A percentile compares a stretch with the other conserved stretches of the same genome.
These are phyloP conservation scores for Phytophthora ramorum DNA, from an alignment of 352 stramenopile species.

Conservation along the genomic window DNA sequence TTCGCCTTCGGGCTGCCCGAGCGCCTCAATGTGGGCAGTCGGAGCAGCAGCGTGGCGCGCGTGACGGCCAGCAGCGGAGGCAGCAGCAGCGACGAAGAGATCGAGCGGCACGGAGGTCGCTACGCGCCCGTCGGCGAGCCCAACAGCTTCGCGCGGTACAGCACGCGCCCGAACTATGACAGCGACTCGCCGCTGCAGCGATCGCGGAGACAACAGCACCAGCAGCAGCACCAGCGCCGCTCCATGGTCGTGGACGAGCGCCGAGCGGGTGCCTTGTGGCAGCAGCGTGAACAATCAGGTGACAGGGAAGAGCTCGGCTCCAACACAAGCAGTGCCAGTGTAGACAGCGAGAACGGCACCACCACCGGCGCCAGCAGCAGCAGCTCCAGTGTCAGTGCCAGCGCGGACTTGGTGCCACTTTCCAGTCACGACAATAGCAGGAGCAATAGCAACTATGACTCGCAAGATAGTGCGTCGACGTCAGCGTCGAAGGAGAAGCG, in stretches of 20 bases:
- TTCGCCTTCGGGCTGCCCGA: conserved; percentile 19
- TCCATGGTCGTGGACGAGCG: conserved; percentile 27
- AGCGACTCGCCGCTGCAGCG: conserved; percentile 16
- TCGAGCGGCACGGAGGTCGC: conserved; percentile 6
- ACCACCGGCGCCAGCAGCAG: conserved; percentile 30
- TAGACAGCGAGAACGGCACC: conserved; percentile 25
- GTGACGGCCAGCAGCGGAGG: conserved; percentile 2
- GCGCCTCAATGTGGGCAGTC: conserved; percentile 1
- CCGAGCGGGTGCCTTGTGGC: not conserved
- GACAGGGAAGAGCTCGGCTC: conserved; percentile 21
- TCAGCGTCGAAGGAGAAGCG: conserved; percentile 39
- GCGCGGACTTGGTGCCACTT: not conserved
- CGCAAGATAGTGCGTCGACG: conserved; percentile 14
- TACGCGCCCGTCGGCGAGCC: too few species aligned
- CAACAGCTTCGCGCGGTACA: not conserved
- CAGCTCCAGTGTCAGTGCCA: conserved; percentile 25
- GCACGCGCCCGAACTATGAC: not conserved
- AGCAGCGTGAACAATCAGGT: not conserved
- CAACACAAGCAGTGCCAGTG: conserved; percentile 22
- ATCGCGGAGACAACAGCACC: conserved; percentile 13
- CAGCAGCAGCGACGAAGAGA: conserved; percentile 19
- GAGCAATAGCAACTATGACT: conserved; percentile 5
- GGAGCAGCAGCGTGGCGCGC: conserved; percentile 5
- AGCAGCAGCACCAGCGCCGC: conserved; percentile 28
- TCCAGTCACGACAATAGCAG: not conserved